Evolutionary conservation across 352 stramenopile genomes (phyloP).

Genomic region (Albugo laibachii): DNA sequence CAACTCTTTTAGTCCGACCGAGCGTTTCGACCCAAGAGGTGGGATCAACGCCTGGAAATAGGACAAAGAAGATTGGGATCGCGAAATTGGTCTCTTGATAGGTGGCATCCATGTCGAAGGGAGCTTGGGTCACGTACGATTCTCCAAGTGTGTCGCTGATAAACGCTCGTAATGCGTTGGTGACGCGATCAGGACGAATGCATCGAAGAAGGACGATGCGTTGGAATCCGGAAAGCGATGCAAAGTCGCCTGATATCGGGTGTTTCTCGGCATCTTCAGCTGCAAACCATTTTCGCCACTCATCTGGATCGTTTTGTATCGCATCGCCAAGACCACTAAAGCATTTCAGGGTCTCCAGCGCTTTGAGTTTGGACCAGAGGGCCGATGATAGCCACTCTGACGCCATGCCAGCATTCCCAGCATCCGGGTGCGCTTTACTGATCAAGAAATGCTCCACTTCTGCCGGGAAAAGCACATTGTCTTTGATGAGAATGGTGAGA

Average conservation of each 20-base stretch:
- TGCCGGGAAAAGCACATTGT: constrained; percentile 51
- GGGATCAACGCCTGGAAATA: constrained; percentile 89
- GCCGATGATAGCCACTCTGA: constrained; percentile 82
- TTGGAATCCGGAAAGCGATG: constrained; percentile 63
- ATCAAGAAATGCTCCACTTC: constrained; percentile 88
- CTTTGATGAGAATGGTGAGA: constrained; percentile 86
- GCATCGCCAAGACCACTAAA: constrained; percentile 87
- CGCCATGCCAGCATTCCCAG: constrained; percentile 83
- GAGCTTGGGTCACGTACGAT: constrained; percentile 81
- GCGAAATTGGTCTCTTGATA: constrained; percentile 82
- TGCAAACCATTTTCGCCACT: constrained; percentile 94
- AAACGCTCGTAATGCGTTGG: constrained; percentile 81
- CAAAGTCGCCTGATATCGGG: constrained; percentile 87
- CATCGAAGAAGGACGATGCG: constrained; percentile 80
- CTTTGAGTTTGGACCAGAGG: constrained; percentile 88
- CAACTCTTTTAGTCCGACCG: constrained; percentile 72
- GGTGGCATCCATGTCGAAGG: constrained; percentile 84
- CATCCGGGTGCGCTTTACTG: constrained; percentile 64
- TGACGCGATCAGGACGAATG: constrained; percentile 88
- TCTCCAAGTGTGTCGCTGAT: constrained; percentile 80
- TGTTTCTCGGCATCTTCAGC: constrained; percentile 86
- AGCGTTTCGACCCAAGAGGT: constrained; percentile 90
- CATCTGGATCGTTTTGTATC: constrained; percentile 93
- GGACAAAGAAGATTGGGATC: constrained; percentile 91
- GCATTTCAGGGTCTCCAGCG: constrained; percentile 79